Base-by-base conservation (phyloP, 345 rosid species). In the Arabidopsis suecica region DNA sequence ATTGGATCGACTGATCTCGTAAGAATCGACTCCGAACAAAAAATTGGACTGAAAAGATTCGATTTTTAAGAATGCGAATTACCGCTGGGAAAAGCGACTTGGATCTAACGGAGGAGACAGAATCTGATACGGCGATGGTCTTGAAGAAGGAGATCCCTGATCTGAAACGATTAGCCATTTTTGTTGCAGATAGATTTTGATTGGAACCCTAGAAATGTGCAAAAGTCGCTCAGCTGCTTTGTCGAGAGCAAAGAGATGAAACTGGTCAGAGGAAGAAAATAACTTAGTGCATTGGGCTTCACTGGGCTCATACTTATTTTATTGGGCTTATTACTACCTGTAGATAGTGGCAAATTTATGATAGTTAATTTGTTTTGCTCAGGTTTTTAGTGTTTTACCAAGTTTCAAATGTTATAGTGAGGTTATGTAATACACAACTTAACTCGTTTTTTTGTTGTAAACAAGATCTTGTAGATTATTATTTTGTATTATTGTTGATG, bases 161-260 rank as follows among this genome's bases (percentile, higher is more conserved):
- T 91, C 97, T 82, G 81, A 91, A 34, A 68, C 96, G 96, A 57
- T 84, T 82, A 8, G 87, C 89, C 85, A 85, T 85, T 69, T 71
- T 73, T 69, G 55, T 71, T 65, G 77, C 67, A 33, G 48, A 28
- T 13, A 66, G 63, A 54, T 68, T 7, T 10, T 14, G 78, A 32
- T 70, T 71, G 72, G 81, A 88, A 80, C 86, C 89, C 90, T 84
- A 82, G 73, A 71, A 65, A 69, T 68, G 45, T 38, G 33, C 2
- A 23, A 38, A 34, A 47, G 48, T 33, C 60, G 16, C 62, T 58
- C 57, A 65, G 56, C 33, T 66, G 70, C 38, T 78, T 28, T 59
- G 61, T n/a, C 65, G 51, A 66, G 50, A 66, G 59, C 57, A 49
- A 12, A 59, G 66, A 25, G 37, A 20, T 1, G 62, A 49, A 30